Evolutionary conservation across 75 land plant species (phyloP).

Genomic region (Ceratopteris richardii): DNA sequence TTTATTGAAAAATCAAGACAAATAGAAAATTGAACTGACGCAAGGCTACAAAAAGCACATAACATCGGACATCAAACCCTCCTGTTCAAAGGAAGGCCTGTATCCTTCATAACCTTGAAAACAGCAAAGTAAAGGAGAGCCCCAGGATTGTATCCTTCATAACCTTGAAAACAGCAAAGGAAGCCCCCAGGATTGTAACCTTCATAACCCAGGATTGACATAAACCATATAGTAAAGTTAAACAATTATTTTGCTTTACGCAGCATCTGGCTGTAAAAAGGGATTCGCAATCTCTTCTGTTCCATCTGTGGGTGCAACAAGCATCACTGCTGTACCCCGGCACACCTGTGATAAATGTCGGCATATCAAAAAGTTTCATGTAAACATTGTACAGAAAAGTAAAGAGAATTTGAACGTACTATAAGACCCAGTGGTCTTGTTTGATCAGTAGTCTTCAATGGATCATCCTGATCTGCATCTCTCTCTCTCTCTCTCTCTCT

Average conservation of each 20-base stretch:
- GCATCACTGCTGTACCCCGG: constrained; percentile 98
- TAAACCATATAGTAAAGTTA: too few species aligned
- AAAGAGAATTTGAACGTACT: constrained; percentile 43
- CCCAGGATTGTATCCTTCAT: too few species aligned
- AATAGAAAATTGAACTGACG: too few species aligned
- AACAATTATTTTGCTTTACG: constrained; percentile 27
- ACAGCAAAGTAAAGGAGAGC: too few species aligned
- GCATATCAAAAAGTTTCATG: not conserved
- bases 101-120: too few species aligned
- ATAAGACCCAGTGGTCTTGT: constrained; percentile 85
- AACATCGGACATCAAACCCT: too few species aligned
- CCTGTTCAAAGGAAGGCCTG: too few species aligned
- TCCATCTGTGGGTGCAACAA: constrained; percentile 97
- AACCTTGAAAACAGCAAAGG: too few species aligned
- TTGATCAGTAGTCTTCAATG: constrained; percentile 96
- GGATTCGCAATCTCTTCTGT: constrained; percentile 99
- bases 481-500: not conserved
- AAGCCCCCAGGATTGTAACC: too few species aligned
- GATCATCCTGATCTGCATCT: constrained; percentile 87
- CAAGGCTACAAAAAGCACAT: too few species aligned
- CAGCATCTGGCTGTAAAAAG: constrained; percentile 74
- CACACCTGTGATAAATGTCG: constrained; percentile 72
- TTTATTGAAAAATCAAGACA: too few species aligned
- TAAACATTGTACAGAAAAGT: not conserved
- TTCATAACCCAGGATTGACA: too few species aligned